A percentile compares a stretch with the other conserved stretches of the same genome.
Conservation (phyloP, 78 protist species). For the Emiliania huxleyi region DNA sequence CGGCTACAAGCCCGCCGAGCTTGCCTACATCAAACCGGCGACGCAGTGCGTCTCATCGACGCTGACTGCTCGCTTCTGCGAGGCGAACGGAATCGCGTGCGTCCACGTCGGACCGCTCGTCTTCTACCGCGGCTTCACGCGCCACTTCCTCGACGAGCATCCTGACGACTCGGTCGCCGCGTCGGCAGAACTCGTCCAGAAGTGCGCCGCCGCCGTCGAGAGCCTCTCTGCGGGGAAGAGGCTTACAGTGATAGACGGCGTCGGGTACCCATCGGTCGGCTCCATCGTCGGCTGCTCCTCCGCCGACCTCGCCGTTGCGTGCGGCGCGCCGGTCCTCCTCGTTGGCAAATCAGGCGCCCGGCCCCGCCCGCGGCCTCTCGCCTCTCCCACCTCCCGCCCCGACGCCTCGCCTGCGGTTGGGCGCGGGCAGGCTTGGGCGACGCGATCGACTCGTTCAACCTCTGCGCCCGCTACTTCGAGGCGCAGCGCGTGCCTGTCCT, state of each 20-base stretch:
- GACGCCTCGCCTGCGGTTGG: too few relatives aligned
- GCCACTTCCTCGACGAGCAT: not conserved
- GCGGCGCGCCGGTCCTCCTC: not conserved
- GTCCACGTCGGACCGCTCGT: slow-evolving; percentile 33
- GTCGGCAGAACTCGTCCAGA: not conserved
- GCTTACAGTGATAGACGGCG: slow-evolving; percentile 19
- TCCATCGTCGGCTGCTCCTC: slow-evolving; percentile 25
- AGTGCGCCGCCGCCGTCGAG: not conserved
- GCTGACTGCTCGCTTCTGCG: not conserved
- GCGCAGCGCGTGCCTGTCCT: not conserved
- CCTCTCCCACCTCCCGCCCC: too few relatives aligned
- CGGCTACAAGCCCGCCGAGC: not conserved
- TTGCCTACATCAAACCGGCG: slow-evolving; percentile 47
- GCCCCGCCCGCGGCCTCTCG: too few relatives aligned
- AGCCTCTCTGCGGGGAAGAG: not conserved
- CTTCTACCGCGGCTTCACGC: slow-evolving; percentile 8
- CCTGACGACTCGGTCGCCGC: not conserved
- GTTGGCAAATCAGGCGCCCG: not conserved
- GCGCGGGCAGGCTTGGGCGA: slow-evolving; percentile 28
- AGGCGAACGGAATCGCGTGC: not conserved
- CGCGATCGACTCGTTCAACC: slow-evolving; percentile 19
- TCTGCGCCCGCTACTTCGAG: not conserved
- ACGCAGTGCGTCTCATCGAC: slow-evolving; percentile 46
- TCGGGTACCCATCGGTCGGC: slow-evolving; percentile 42
- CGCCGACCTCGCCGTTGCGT: not conserved